phyloP scores from a whole-genome alignment of 139 green algal species.

The Mychonastes homosphaera region DNA sequence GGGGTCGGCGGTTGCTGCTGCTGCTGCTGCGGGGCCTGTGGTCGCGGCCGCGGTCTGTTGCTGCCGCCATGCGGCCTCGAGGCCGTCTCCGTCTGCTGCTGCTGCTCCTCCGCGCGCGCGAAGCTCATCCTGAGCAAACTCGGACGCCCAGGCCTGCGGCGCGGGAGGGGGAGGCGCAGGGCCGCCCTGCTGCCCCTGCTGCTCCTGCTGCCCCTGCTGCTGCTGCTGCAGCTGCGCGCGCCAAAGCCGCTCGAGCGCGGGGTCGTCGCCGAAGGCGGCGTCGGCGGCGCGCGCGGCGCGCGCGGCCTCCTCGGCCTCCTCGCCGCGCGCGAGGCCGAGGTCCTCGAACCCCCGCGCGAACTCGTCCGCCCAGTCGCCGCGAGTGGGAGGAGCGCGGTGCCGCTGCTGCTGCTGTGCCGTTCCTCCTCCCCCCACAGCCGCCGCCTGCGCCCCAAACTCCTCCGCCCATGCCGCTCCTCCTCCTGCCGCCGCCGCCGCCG shows the following conservation, averaged over 20 bases:
- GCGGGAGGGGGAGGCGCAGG: too few species aligned
- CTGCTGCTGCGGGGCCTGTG: too few species aligned
- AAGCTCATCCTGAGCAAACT: constrained; percentile 47
- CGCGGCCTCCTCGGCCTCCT: constrained; percentile 19
- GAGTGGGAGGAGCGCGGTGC: constrained; percentile 3
- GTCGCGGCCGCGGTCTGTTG: too few species aligned
- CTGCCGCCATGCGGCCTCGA: too few species aligned
- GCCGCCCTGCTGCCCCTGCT: too few species aligned
- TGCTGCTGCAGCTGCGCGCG: constrained; percentile 4
- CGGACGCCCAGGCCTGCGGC: constrained; percentile 30
- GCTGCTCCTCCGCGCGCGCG: too few species aligned
- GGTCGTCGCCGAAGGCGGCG: constrained; percentile 2
- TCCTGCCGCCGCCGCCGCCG: constrained; percentile 3
- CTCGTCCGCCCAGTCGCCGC: constrained; percentile 50
- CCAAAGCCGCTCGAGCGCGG: not conserved
- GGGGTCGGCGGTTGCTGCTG: too few species aligned
- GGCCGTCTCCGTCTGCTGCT: too few species aligned
- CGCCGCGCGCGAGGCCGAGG: constrained; percentile 21
- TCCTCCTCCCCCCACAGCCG: too few species aligned
- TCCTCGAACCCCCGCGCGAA: constrained; percentile 40
- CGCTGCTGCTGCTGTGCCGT: constrained; percentile 11
- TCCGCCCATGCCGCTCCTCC: constrained; percentile 22
- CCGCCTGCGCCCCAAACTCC: constrained; percentile 23
- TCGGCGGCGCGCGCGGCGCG: constrained; percentile 28
- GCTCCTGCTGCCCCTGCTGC: constrained; percentile 6